Evolutionary conservation across 129 eudicot genomes (phyloP).

Genomic region (Centrapalus pauciflorus): DNA sequence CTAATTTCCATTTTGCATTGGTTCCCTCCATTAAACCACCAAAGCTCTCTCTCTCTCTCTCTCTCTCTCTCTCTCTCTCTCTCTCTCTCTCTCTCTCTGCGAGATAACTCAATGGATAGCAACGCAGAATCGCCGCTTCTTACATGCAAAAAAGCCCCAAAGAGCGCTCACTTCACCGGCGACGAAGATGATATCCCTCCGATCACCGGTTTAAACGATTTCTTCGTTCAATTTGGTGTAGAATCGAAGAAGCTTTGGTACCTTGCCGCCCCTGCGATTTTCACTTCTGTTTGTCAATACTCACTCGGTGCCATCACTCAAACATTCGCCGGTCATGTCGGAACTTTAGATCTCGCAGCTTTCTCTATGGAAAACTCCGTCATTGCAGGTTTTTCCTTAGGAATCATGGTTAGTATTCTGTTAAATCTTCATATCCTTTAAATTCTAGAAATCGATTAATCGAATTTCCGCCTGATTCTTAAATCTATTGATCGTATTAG

Average conservation of each 20-base stretch:
- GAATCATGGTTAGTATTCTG: conserved; percentile 48
- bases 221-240: conserved; percentile 33
- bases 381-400: conserved; percentile 57
- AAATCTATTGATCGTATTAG: not conserved
- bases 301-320: conserved; percentile 53
- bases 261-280: conserved; percentile 52
- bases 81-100: not conserved
- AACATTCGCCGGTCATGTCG: conserved; percentile 41
- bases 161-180: conserved; percentile 34
- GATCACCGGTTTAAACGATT: conserved; percentile 29
- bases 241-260: conserved; percentile 55
- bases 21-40: too few species aligned
- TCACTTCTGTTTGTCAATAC: conserved; percentile 45
- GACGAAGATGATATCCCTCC: conserved; percentile 43
- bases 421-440: not conserved
- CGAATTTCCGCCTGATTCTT: not conserved
- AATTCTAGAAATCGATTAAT: not conserved
- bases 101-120: conserved; percentile 18
- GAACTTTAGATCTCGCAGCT: conserved; percentile 42
- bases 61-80: not conserved
- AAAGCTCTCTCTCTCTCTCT: too few species aligned
- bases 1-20: too few species aligned
- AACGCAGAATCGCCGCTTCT: conserved; percentile 24
- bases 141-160: not conserved
- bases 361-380: conserved; percentile 41